phyloP scores from a whole-genome alignment of 1,284 basidiomycete genomes.

The Schizophyllum amplum region DNA sequence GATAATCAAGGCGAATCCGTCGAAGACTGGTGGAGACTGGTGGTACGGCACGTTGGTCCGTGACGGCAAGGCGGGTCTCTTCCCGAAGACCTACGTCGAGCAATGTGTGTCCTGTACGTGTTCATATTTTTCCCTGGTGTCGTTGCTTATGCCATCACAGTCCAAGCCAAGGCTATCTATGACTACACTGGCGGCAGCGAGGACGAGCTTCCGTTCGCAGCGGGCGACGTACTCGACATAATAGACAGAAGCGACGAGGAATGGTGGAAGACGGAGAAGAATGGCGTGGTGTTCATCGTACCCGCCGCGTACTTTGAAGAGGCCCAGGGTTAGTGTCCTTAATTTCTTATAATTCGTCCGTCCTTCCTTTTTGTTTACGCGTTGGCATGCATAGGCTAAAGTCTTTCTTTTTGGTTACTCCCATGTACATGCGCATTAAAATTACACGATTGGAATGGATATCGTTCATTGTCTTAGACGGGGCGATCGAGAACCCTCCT shows the following conservation, averaged over 20 bases:
- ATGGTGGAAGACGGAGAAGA: conserved; percentile 92
- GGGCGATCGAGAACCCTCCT: conserved; percentile 1
- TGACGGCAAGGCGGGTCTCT: conserved; percentile 73
- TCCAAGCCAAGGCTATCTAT: conserved; percentile 72
- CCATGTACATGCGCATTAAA: conserved; percentile 28
- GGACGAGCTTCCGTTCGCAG: conserved; percentile 78
- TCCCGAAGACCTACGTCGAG: conserved; percentile 88
- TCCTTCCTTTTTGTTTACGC: conserved; percentile 43
- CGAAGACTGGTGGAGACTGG: conserved; percentile 84
- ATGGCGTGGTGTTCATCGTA: conserved; percentile 78
- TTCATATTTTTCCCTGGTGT: conserved; percentile 10
- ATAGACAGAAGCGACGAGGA: conserved; percentile 65
- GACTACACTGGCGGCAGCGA: conserved; percentile 60
- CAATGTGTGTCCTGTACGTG: conserved; percentile 61
- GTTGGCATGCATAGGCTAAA: conserved; percentile 59
- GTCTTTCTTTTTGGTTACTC: conserved; percentile 46
- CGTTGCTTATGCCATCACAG: conserved; percentile 22
- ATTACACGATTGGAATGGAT: conserved; percentile 4
- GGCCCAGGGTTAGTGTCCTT: conserved; percentile 73
- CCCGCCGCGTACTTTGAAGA: conserved; percentile 85
- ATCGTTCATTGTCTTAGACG: background rate
- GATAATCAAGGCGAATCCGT: conserved; percentile 75
- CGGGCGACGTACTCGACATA: conserved; percentile 71
- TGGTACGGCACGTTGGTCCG: conserved; percentile 80
- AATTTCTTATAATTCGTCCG: conserved; percentile 45